Conservation (phyloP, 495 filamentous ascomycete species). For the Echria macrotheca region DNA sequence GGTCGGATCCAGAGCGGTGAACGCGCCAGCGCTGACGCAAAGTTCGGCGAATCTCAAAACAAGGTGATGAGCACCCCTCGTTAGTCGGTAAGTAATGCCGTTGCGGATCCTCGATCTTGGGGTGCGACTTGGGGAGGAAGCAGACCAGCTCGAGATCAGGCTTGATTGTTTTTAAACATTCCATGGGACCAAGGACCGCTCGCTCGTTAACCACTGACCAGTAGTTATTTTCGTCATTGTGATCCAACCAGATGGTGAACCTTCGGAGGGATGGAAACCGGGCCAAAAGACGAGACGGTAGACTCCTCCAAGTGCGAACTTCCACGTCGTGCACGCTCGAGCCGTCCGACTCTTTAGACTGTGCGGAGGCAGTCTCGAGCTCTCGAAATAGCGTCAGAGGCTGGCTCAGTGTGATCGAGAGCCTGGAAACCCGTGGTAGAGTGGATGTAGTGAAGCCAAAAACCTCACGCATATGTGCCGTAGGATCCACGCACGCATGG, state of each 20-base stretch:
- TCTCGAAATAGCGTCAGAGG: background rate
- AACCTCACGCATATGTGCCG: background rate
- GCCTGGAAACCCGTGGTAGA: background rate
- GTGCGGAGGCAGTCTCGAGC: background rate
- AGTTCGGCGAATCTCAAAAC: background rate
- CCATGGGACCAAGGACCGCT: background rate
- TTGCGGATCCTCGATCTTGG: background rate
- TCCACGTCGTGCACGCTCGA: background rate
- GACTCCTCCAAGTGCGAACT: background rate
- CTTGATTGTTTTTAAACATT: background rate
- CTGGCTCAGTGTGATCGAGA: background rate
- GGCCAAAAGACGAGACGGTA: background rate
- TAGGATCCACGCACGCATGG: background rate
- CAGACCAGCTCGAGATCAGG: background rate
- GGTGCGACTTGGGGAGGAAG: background rate
- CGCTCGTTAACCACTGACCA: background rate
- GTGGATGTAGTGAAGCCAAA: background rate
- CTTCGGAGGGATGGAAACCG: background rate
- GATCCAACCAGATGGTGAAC: background rate
- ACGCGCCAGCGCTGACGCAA: constrained; percentile 38
- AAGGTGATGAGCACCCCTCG: background rate
- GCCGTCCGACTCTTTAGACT: background rate
- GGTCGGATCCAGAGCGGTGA: background rate
- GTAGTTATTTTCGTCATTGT: background rate
- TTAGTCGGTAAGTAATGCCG: background rate